Conservation (phyloP, 805 yeast species). For the Monosporozyma siamensis region DNA sequence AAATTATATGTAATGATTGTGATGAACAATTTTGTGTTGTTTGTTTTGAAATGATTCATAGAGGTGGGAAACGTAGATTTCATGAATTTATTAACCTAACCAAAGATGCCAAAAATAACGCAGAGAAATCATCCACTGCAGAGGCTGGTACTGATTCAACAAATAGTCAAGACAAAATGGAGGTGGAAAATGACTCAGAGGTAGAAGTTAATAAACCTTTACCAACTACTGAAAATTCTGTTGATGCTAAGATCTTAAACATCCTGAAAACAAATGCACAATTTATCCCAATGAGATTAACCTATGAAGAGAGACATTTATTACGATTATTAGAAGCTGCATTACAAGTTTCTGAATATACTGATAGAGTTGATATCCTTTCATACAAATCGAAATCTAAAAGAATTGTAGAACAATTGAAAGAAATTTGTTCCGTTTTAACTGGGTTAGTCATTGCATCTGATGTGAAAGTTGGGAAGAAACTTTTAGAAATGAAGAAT, state of each 20-base stretch:
- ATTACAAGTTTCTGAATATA: constrained; percentile 67
- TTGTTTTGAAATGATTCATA: constrained; percentile 59
- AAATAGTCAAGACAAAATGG: constrained; percentile 5
- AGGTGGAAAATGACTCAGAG: constrained; percentile 15
- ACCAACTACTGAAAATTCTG: constrained; percentile 3
- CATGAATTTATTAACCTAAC: constrained; percentile 33
- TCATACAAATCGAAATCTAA: constrained; percentile 58
- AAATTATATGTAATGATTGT: constrained; percentile 52
- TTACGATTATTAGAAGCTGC: constrained; percentile 66
- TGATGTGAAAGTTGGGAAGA: constrained; percentile 60
- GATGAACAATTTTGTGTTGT: constrained; percentile 61
- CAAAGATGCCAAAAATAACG: constrained; percentile 9
- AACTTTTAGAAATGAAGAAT: constrained; percentile 53
- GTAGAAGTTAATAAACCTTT: not conserved
- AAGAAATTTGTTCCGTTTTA: constrained; percentile 68
- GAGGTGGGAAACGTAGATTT: constrained; percentile 51
- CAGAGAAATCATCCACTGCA: constrained; percentile 8
- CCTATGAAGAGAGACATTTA: constrained; percentile 59
- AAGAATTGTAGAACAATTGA: constrained; percentile 61
- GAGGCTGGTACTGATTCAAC: constrained; percentile 12
- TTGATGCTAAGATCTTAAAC: constrained; percentile 28
- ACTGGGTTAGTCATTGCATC: constrained; percentile 76
- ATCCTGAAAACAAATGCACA: constrained; percentile 38
- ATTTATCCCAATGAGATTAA: constrained; percentile 61
- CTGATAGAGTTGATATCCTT: constrained; percentile 66